Percentiles rank a stretch among this genome's conserved stretches.
Conservation (phyloP, 2,329 filamentous ascomycete genomes). For the Paraphaeosphaeria minitans region DNA sequence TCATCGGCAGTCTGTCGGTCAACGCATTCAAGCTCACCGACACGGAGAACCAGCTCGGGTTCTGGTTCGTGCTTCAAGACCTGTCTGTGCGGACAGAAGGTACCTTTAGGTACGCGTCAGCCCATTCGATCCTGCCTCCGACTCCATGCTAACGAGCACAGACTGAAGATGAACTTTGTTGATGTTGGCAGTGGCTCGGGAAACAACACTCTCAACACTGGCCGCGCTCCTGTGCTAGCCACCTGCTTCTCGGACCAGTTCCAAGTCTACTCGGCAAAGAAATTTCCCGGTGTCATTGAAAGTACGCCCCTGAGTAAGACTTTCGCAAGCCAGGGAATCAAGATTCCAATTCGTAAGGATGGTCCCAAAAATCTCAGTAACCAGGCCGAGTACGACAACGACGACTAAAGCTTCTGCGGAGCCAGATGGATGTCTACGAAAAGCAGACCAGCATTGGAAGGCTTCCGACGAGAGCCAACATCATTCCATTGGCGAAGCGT, state of each 20-base stretch:
- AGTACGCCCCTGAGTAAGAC: slow-evolving; percentile 89
- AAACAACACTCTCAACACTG: slow-evolving; percentile 67
- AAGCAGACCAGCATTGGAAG: not conserved
- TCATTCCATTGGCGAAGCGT: not conserved
- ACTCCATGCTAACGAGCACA: slow-evolving; percentile 34
- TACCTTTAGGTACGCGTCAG: slow-evolving; percentile 73
- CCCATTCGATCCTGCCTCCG: not conserved
- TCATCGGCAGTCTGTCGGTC: slow-evolving; percentile 89
- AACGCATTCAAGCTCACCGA: slow-evolving; percentile 87
- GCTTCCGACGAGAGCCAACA: not conserved
- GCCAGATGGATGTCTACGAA: not conserved
- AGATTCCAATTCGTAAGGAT: slow-evolving; percentile 95
- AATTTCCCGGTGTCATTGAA: slow-evolving; percentile 96
- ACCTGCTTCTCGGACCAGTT: slow-evolving; percentile 87
- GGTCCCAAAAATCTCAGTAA: slow-evolving; percentile 58
- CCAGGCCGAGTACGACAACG: slow-evolving; percentile 52
- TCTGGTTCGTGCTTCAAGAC: slow-evolving; percentile 97
- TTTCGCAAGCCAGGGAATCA: slow-evolving; percentile 92
- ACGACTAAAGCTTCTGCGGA: slow-evolving; percentile 31
- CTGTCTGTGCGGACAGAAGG: slow-evolving; percentile 93
- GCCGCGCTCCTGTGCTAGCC: slow-evolving; percentile 80
- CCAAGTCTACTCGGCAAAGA: slow-evolving; percentile 95
- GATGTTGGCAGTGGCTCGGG: slow-evolving; percentile 69
- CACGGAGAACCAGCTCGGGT: slow-evolving; percentile 77
- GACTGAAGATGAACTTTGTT: slow-evolving; percentile 77